Conservation (phyloP, 2,329 filamentous ascomycete genomes). For the Geosmithia morbida region DNA sequence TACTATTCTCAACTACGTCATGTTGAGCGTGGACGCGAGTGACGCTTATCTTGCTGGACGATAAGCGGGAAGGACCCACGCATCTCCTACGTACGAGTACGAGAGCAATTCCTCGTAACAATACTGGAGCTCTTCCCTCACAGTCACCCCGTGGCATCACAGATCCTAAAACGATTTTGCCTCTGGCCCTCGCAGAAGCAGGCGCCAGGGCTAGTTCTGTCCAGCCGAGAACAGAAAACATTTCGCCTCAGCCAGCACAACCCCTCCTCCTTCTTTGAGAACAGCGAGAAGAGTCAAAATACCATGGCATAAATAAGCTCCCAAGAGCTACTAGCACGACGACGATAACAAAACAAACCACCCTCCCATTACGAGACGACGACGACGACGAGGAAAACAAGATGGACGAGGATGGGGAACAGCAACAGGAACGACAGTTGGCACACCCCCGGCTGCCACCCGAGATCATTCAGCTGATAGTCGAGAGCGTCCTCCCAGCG, state of each 20-base stretch:
- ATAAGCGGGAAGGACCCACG: neutral
- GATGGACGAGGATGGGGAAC: neutral
- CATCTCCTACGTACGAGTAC: neutral
- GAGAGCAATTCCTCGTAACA: neutral
- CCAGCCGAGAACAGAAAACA: too few species aligned
- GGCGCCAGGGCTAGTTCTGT: neutral
- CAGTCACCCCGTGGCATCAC: neutral
- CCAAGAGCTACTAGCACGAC: neutral
- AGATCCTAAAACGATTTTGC: neutral
- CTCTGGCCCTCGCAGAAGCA: neutral
- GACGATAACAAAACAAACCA: neutral
- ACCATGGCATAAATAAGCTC: neutral
- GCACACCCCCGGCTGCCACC: slow-evolving; percentile 10
- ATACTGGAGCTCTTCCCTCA: neutral
- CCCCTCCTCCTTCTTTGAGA: neutral
- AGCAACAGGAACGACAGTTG: neutral
- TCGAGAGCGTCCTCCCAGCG: slow-evolving; percentile 18
- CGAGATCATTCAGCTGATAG: slow-evolving; percentile 19
- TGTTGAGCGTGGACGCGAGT: neutral
- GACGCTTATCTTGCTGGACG: neutral
- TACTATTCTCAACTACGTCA: neutral
- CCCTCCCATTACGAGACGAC: too few species aligned
- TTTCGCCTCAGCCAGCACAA: neutral
- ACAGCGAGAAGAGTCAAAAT: neutral
- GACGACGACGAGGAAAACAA: neutral